These are phyloP conservation scores for Carex pumila DNA, from an alignment of 176 grass and related monocot species.

Conservation along the genomic window DNA sequence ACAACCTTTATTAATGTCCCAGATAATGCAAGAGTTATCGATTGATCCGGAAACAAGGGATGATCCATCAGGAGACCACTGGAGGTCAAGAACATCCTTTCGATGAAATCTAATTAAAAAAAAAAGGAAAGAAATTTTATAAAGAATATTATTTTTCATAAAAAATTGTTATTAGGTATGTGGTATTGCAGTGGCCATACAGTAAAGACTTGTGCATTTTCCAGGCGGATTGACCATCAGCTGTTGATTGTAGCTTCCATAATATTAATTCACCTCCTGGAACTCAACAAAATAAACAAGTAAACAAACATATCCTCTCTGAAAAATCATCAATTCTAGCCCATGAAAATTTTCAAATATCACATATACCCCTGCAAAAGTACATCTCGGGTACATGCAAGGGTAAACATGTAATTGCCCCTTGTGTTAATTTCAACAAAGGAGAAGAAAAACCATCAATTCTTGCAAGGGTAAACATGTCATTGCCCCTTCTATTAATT, in stretches of 20 bases:
- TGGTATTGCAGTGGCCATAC: conserved; percentile 30
- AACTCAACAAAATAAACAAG: background rate
- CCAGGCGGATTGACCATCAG: conserved; percentile 43
- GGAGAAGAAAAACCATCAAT: background rate
- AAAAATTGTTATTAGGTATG: background rate
- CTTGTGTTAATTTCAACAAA: background rate
- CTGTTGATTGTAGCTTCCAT: conserved; percentile 53
- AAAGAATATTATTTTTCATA: background rate
- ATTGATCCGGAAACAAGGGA: conserved; percentile 84
- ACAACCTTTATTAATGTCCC: conserved; percentile 83
- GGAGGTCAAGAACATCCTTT: conserved; percentile 94
- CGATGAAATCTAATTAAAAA: conserved; percentile 71
- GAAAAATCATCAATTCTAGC: background rate
- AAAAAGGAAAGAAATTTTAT: background rate
- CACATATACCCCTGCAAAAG: background rate
- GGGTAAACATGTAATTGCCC: background rate
- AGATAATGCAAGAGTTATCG: conserved; percentile 97
- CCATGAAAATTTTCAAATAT: background rate
- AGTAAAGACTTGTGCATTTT: conserved; percentile 70
- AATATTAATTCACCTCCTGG: conserved; percentile 74
- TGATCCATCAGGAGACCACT: conserved; percentile 68
- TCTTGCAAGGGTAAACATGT: background rate
- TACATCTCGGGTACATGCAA: background rate
- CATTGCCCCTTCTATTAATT: background rate
- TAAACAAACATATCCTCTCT: background rate